Percentiles rank a stretch among this genome's conserved stretches.
These are phyloP conservation scores for Pezicula carpinea DNA, from an alignment of 2,329 filamentous ascomycete genomes.

Conservation along the genomic window DNA sequence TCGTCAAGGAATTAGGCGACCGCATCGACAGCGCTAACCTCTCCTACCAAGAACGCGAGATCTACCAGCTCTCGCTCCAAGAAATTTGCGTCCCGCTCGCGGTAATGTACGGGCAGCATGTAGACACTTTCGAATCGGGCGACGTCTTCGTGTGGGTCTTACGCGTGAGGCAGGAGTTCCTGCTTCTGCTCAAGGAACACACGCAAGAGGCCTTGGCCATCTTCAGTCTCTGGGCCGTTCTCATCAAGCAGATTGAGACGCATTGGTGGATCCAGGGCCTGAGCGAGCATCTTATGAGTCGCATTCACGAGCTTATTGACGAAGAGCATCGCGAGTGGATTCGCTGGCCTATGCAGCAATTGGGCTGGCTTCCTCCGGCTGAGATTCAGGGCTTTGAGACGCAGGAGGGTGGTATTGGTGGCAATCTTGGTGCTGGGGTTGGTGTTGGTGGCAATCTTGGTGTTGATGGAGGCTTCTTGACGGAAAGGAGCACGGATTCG, in stretches of 20 bases:
- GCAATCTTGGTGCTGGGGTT: too few relatives aligned
- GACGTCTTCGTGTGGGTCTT: conserved; percentile 39
- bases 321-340: conserved; percentile 34
- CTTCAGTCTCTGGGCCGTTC: conserved; percentile 31
- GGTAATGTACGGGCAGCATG: conserved; percentile 13
- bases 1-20: conserved; percentile 11
- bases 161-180: conserved; percentile 30
- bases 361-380: conserved; percentile 22
- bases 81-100: conserved; percentile 31
- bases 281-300: conserved; percentile 29
- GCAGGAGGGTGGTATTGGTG: too few relatives aligned
- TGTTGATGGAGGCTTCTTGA: too few relatives aligned
- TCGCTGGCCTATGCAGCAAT: conserved; percentile 27
- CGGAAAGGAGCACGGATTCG: too few relatives aligned
- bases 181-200: conserved; percentile 31
- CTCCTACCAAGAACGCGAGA: conserved; percentile 12
- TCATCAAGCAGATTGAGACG: conserved; percentile 29
- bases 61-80: conserved; percentile 29
- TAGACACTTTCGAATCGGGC: conserved; percentile 27
- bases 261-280: conserved; percentile 36
- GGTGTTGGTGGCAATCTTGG: too few relatives aligned
- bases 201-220: conserved; percentile 31
- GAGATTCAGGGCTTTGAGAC: too few relatives aligned
- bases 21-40: conserved; percentile 5
- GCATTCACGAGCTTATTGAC: conserved; percentile 31